Evolutionary conservation across 345 rosid genomes (phyloP), one percentile per base, ranked within the genome.

Genomic region (Citrus mangshanensis): DNA sequence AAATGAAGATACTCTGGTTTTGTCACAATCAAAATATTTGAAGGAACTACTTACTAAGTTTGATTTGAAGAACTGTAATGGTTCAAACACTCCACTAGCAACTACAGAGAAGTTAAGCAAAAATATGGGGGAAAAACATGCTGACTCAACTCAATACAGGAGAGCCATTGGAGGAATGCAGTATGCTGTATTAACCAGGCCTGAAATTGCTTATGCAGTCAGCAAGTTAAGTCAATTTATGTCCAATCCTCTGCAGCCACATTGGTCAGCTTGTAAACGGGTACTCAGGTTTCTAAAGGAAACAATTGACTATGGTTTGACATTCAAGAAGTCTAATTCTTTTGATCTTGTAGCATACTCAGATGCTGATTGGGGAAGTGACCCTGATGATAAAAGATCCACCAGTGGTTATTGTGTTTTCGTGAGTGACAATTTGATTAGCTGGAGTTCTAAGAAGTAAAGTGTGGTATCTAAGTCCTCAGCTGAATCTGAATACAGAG

Each of bases 111-210:
- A 59, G 2, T 12, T 59, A 1, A 22, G 4, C 6, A 59, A 24
- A 7, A 0, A 0, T 0, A 2, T 7, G 8, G 2, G 28, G 0
- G 7, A n/a, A 2, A 24, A 3, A 8, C 8, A 0, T 9, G 5
- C 1, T 2, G 4, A 24, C n/a, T 24, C 3, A 0, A 59, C 30
- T 0, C 5, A 22, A 3, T 59, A 59, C 13, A n/a, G 27, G 0
- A 59, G 3, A 9, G 3, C 12, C 0, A 46, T 46, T 9, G 51
- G 16, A 10, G 4, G 51, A 0, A 2, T 46, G 2, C 63, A 59
- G 1, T 59, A 59, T 24, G 14, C 16, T 6, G 25, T 25, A 2
- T 0, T 59, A 0, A 59, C 30, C 2, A 22, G 63, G 24, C 63
- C 28, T 4, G 14, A 59, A n/a, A 6, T n/a, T 2, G 0, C 30